Evolutionary conservation across 257 asterid genomes (phyloP).

Genomic region (Forsythia suspensa): DNA sequence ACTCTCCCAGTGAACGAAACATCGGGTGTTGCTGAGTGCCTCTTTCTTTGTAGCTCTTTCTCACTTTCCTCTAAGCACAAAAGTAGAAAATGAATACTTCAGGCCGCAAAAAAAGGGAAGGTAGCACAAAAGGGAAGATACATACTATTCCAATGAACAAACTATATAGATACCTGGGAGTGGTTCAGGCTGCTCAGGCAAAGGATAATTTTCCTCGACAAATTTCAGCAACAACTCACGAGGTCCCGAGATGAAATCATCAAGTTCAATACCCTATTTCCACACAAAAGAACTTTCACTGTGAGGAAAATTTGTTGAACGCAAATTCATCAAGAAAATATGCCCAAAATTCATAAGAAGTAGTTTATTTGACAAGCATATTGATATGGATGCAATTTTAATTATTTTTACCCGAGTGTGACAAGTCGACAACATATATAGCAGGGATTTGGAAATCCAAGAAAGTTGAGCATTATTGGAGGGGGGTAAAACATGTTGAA

Average conservation of each 20-base stretch:
- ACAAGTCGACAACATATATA: conserved; percentile 14
- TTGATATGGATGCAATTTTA: conserved; percentile 1
- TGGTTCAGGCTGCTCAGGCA: conserved; percentile 94
- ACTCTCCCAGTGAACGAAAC: conserved; percentile 83
- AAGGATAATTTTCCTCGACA: conserved; percentile 94
- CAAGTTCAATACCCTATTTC: conserved; percentile 87
- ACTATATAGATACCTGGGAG: conserved; percentile 61
- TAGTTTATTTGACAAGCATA: background rate
- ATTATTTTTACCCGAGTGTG: background rate
- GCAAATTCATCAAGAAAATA: conserved; percentile 15
- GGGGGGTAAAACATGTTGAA: conserved; percentile 7
- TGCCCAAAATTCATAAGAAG: conserved; percentile 2
- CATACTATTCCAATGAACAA: conserved; percentile 20
- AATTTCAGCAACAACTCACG: conserved; percentile 94
- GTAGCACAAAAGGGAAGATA: conserved; percentile 6
- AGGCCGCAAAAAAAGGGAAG: background rate
- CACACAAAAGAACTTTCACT: conserved; percentile 27
- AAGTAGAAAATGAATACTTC: conserved; percentile 19
- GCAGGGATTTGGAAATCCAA: background rate
- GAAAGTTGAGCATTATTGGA: background rate
- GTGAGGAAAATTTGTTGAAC: conserved; percentile 16
- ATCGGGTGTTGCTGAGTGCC: conserved; percentile 79
- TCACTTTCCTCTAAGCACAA: conserved; percentile 69
- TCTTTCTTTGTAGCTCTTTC: conserved; percentile 89
- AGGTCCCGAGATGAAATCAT: conserved; percentile 98